A percentile compares a stretch with the other conserved stretches of the same genome.
These are phyloP conservation scores for Carex myosuroides DNA, from an alignment of 176 grass and related monocot species.

Conservation along the genomic window DNA sequence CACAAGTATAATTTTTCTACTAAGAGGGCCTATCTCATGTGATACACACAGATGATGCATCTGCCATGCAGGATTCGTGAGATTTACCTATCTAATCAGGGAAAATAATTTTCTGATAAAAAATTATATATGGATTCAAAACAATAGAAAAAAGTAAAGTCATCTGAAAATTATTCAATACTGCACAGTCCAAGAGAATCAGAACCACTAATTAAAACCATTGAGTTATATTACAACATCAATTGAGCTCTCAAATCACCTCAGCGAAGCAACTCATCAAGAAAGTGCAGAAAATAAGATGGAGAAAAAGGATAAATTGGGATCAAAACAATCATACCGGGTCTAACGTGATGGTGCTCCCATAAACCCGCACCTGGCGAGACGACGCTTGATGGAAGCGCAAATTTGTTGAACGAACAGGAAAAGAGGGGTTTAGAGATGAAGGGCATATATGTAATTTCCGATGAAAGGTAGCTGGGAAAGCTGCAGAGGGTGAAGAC, in stretches of 20 bases:
- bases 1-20: not conserved
- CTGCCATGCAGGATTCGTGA: not conserved
- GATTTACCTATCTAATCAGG: not conserved
- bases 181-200: not conserved
- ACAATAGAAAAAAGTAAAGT: not conserved
- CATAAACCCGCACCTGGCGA: not conserved
- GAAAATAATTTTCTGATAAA: not conserved
- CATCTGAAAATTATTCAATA: not conserved
- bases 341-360: conserved; percentile 12
- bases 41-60: not conserved
- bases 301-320: not conserved
- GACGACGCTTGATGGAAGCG: not conserved
- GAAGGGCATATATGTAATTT: not conserved
- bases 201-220: not conserved
- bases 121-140: not conserved
- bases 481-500: not conserved
- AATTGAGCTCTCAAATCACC: not conserved
- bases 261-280: not conserved
- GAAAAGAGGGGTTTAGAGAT: conserved; percentile 1
- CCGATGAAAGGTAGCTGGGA: not conserved
- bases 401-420: not conserved
- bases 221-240: not conserved
- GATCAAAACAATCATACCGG: conserved; percentile 32
- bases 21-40: not conserved
- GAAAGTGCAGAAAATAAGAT: not conserved